These are phyloP conservation scores for Globisporangium camurandrum DNA, from an alignment of 352 stramenopile species.

Conservation along the genomic window DNA sequence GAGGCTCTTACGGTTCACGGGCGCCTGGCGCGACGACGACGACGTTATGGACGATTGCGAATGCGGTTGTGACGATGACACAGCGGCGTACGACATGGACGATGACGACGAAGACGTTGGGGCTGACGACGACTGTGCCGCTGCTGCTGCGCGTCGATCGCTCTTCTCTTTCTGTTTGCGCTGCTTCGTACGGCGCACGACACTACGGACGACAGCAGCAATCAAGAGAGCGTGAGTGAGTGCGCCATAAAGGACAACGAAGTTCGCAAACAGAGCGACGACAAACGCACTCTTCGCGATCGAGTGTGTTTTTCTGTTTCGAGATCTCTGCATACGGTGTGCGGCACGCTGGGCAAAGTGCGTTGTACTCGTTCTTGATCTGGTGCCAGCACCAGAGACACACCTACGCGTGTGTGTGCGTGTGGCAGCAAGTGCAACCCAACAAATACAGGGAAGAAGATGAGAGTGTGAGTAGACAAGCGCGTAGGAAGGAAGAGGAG, in stretches of 20 bases:
- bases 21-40: slow-evolving; percentile 11
- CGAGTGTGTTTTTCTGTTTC: slow-evolving; percentile 89
- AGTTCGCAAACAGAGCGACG: slow-evolving; percentile 6
- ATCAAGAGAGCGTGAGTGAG: neutral
- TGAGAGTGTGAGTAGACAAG: neutral
- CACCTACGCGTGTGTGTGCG: slow-evolving; percentile 35
- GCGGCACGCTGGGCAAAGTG: slow-evolving; percentile 96
- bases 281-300: slow-evolving; percentile 90
- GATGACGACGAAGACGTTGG: slow-evolving; percentile 8
- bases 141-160: slow-evolving; percentile 41
- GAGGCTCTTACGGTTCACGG: slow-evolving; percentile 73
- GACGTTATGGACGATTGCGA: slow-evolving; percentile 16
- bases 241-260: no score
- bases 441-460: neutral
- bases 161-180: slow-evolving; percentile 82
- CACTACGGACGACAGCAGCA: slow-evolving; percentile 22
- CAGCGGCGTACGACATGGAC: slow-evolving; percentile 4
- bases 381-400: slow-evolving; percentile 99
- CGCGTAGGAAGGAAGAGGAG: no score
- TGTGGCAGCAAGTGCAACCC: neutral
- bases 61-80: no score
- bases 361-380: slow-evolving; percentile 98
- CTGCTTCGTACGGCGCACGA: slow-evolving; percentile 71
- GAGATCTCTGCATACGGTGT: slow-evolving; percentile 92
- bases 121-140: slow-evolving; percentile 4